Evolutionary conservation across 306 rosid genomes (phyloP), one percentile per base, ranked within the genome.

Genomic region (Trifolium subterraneum): DNA sequence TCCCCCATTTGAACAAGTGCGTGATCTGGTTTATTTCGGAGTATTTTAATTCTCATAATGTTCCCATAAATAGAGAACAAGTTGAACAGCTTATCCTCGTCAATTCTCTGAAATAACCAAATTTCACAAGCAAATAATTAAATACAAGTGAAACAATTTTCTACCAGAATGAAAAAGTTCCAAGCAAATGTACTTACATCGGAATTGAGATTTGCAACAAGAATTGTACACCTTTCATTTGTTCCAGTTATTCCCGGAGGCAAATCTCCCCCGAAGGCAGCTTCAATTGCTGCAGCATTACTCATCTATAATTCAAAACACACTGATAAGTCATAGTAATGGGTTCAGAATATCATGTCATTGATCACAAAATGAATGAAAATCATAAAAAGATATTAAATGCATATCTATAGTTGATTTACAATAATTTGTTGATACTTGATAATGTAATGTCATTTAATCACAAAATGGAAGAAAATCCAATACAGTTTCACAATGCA

Each of bases 1-100:
- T 95, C 99, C 22, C 98, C 98, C 99, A 95, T 95, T 84, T 95
- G 97, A 55, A 95, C 82, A 44, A 95, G 99, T 41, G 98, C 99
- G 72, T 95, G 98, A 84, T 95, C 99, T 18, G 99, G 95, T 78
- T 95, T 95, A 77, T 95, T 95, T 25, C 97, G 88, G 74, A 95
- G 97, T 69, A 95, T 90, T 88, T 92, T 95, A 52, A 95, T 88
- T 79, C 99, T 88, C 66, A 88, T 90, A 79, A 95, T 95, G 88
- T 95, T 95, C 42, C 99, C 99, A 66, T 95, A 95, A 67, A 95
- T 87, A 78, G 99, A 95, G 84, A 95, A 92, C 85, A 95, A 80
- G 88, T 95, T 95, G 82, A 95, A 95, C 36, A 95, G 91, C 85
- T 92, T 95, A 79, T 95, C 99, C 87, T 92, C 99, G 19, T 95